These are phyloP conservation scores for Pythium pyrilobum DNA, from an alignment of 352 stramenopile species.

Conservation along the genomic window DNA sequence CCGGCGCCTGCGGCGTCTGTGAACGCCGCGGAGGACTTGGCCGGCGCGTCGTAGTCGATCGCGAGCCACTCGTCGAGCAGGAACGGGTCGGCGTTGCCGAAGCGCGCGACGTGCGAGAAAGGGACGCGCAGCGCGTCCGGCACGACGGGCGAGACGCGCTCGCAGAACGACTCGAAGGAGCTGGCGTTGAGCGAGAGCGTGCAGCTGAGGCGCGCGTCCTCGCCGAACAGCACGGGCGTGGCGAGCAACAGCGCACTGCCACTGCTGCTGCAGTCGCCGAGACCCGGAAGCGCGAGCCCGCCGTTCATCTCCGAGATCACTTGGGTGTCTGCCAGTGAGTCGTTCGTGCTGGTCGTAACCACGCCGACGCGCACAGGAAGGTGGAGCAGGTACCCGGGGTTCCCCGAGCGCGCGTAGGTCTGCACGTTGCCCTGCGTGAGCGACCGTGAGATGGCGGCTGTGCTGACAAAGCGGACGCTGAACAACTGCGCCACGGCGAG, in stretches of 20 bases:
- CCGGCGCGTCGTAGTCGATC: constrained; percentile 33
- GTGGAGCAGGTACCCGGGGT: constrained; percentile 33
- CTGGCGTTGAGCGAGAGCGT: constrained; percentile 23
- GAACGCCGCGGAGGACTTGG: constrained; percentile 16
- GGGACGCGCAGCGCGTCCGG: constrained; percentile 22
- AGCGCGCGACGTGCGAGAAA: constrained; percentile 33
- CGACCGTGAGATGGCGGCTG: constrained; percentile 12
- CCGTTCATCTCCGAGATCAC: constrained; percentile 28
- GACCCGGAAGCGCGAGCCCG: constrained; percentile 22
- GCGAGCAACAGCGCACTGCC: too few species aligned
- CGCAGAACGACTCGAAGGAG: constrained; percentile 27
- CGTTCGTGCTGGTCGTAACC: constrained; percentile 4
- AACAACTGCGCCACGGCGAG: constrained; percentile 26
- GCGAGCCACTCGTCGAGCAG: constrained; percentile 30
- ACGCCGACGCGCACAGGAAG: constrained; percentile 31
- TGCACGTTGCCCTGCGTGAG: constrained; percentile 30
- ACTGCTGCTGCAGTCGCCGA: constrained; percentile 22
- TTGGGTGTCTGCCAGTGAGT: not conserved
- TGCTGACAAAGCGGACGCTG: constrained; percentile 29
- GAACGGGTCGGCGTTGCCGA: constrained; percentile 40
- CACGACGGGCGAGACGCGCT: constrained; percentile 11
- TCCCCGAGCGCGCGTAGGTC: constrained; percentile 31
- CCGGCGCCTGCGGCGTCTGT: constrained; percentile 13
- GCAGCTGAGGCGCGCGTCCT: constrained; percentile 31
- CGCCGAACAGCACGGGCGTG: constrained; percentile 25